phyloP scores from a whole-genome alignment of 2,329 filamentous ascomycete species.

The Aureobasidium leucospermi region DNA sequence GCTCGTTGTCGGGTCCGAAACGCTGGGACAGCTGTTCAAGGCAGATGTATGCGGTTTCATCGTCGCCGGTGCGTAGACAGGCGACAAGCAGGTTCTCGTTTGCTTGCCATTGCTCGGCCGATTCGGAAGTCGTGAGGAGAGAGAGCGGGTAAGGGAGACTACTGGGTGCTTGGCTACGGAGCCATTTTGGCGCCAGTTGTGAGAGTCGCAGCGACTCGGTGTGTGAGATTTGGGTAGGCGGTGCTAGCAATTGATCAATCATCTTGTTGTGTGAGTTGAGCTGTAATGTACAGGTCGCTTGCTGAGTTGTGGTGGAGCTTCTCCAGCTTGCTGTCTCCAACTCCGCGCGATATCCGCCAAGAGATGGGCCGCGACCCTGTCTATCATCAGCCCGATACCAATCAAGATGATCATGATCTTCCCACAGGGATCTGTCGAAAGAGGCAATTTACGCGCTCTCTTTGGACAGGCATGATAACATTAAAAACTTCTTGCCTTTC shows the following conservation, averaged over 20 bases:
- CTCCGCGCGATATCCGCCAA: slow-evolving; percentile 1
- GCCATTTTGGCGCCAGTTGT: slow-evolving; percentile 36
- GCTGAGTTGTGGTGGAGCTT: background rate
- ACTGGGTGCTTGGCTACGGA: slow-evolving; percentile 29
- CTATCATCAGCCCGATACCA: too few relatives aligned
- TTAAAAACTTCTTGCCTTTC: too few relatives aligned
- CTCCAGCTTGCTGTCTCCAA: slow-evolving; percentile 1
- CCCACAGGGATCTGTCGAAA: too few relatives aligned
- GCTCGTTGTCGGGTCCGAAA: slow-evolving; percentile 79
- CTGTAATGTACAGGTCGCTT: background rate
- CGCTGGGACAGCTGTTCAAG: slow-evolving; percentile 68
- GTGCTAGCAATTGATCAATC: slow-evolving; percentile 32
- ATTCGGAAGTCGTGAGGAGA: slow-evolving; percentile 52
- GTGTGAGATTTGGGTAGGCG: slow-evolving; percentile 34
- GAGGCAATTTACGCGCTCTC: too few relatives aligned
- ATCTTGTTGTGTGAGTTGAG: slow-evolving; percentile 16
- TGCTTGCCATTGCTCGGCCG: slow-evolving; percentile 71
- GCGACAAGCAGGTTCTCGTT: slow-evolving; percentile 84
- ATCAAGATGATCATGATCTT: too few relatives aligned
- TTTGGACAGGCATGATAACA: too few relatives aligned
- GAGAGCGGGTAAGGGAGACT: slow-evolving; percentile 44
- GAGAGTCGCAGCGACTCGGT: slow-evolving; percentile 38
- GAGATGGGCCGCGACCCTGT: background rate
- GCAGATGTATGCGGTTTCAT: slow-evolving; percentile 66
- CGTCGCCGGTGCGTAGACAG: slow-evolving; percentile 77